Percentiles rank a stretch among this genome's conserved stretches.
These are phyloP conservation scores for Theileria annulata DNA, from an alignment of 169 alveolate genomes.

Conservation along the genomic window DNA sequence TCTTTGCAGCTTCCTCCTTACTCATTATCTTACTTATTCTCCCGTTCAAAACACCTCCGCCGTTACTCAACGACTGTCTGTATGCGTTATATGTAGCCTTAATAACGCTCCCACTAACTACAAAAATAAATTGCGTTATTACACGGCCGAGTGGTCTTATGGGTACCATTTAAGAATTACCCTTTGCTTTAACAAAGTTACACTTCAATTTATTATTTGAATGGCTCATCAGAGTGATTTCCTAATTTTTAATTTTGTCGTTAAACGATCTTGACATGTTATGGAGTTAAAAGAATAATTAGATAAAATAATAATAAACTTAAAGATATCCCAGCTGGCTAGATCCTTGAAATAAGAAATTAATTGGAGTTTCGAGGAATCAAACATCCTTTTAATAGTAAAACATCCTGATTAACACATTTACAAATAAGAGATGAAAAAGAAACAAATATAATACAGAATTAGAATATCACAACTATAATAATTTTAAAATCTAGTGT, in stretches of 20 bases:
- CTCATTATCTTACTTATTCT: constrained; percentile 36
- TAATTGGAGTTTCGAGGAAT: neutral
- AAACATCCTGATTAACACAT: neutral
- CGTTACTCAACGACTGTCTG: constrained; percentile 34
- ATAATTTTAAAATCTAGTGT: no score
- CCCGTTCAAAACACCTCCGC: constrained; percentile 17
- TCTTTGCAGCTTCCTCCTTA: constrained; percentile 66
- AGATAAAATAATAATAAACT: neutral
- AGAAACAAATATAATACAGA: neutral
- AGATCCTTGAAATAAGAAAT: neutral
- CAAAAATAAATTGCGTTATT: constrained; percentile 55
- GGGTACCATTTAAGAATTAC: constrained; percentile 47
- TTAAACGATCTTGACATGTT: neutral
- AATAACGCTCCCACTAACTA: constrained; percentile 64
- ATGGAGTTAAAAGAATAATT: neutral
- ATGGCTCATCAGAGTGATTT: neutral
- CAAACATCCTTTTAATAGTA: neutral
- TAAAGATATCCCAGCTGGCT: no score
- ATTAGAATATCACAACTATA: neutral
- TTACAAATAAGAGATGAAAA: neutral
- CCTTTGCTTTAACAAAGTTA: neutral
- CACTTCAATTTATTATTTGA: neutral
- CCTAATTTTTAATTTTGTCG: neutral
- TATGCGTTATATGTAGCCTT: constrained; percentile 58
- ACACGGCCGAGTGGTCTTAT: constrained; percentile 63